Percentiles rank a stretch among this genome's conserved stretches.
Conservation (phyloP, 2,329 filamentous ascomycete species). For the Catunica adiposa region DNA sequence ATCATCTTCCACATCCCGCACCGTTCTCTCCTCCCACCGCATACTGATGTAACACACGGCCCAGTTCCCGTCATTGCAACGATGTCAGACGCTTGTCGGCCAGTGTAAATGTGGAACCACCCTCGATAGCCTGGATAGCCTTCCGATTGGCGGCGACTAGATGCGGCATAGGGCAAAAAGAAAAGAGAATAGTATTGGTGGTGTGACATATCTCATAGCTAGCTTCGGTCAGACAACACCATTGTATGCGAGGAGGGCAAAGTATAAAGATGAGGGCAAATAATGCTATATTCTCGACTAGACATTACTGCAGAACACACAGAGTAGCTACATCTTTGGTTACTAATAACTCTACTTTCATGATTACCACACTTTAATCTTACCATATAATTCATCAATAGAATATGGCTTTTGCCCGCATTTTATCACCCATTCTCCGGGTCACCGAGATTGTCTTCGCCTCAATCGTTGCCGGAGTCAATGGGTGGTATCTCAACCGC, state of each 20-base stretch:
- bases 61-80: background rate
- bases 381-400: background rate
- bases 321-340: too few species aligned
- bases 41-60: background rate
- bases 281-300: background rate
- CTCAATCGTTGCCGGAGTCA: slow-evolving; percentile 55
- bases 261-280: background rate
- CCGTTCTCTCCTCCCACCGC: background rate
- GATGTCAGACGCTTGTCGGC: background rate
- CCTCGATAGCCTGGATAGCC: background rate
- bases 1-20: background rate
- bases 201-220: too few species aligned
- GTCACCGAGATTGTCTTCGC: slow-evolving; percentile 46
- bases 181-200: too few species aligned
- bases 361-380: background rate
- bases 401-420: background rate
- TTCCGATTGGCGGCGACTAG: too few species aligned
- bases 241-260: background rate
- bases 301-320: background rate
- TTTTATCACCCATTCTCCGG: slow-evolving; percentile 24
- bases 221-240: too few species aligned
- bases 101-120: background rate
- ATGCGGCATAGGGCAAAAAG: too few species aligned
- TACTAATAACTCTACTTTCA: background rate
- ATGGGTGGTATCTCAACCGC: slow-evolving; percentile 46